Base-by-base conservation (phyloP, 2,329 filamentous ascomycete species). In the Colletotrichum sp. region DNA sequence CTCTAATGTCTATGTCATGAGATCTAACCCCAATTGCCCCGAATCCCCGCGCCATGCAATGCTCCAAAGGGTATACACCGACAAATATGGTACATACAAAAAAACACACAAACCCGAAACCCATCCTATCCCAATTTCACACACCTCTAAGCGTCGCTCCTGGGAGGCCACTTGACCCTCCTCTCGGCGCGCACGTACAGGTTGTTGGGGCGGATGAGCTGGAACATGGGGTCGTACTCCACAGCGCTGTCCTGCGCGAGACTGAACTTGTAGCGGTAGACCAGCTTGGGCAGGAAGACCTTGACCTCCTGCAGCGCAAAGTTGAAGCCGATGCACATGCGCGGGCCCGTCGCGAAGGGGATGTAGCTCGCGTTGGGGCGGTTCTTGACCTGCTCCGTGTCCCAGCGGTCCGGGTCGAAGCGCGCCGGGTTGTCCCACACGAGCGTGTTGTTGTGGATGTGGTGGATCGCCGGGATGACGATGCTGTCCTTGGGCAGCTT, bases 301-400 rank as follows among this genome's bases (percentile, higher is more conserved):
- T 92, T 92, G 75, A 92, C 86, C 81, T 93, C 91, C 75, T 89
- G 87, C 8, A 93, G 83, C 0, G 91, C 92, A 81, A 93, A 92
- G 82, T 92, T 93, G 86, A 92, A 93, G 0, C 91, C 92, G 71
- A 93, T 90, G 77, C 92, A 93, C 83, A 88, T 88, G 2, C 92
- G 85, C 0, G 86, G 88, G 0, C 92, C 92, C 0, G 87, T 84
- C 0, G 89, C 91, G 77, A 93, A 94, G 0, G 92, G 92, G 5
- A 90, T 84, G 78, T 93, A 93, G 0, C 88, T 84, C 3, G 86
- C 87, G 34, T 87, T 86, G 62, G 88, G 89, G 3, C 87, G 81
- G 78, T 86, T 87, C 84, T 90, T 90, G 71, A 91, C 90, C 15
- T 85, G 83, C 0, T 89, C 87, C 0, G 87, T 87, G 77, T 89